Evolutionary conservation across 768 basidiomycete genomes (phyloP).

Genomic region (Brasilioporus rufonigricans): DNA sequence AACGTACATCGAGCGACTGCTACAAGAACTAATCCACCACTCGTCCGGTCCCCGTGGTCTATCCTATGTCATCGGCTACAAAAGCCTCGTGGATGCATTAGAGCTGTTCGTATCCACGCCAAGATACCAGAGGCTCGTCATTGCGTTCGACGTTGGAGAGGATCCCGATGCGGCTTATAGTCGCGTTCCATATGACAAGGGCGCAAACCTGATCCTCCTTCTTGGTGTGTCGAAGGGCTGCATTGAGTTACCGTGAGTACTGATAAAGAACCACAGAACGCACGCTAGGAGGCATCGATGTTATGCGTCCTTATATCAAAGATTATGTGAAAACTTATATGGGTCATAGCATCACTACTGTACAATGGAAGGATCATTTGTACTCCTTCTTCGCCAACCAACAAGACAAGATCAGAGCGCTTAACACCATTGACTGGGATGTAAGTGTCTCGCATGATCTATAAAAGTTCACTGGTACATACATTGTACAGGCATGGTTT

Average conservation of each 20-base stretch:
- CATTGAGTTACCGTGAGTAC: not conserved
- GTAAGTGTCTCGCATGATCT: conserved; percentile 32
- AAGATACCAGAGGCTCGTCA: conserved; percentile 74
- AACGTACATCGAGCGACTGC: conserved; percentile 84
- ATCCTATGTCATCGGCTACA: conserved; percentile 73
- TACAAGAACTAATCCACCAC: conserved; percentile 68
- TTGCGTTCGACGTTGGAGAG: conserved; percentile 68
- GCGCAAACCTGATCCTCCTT: conserved; percentile 84
- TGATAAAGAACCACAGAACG: conserved; percentile 35
- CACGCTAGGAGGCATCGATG: conserved; percentile 53
- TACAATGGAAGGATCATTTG: conserved; percentile 56
- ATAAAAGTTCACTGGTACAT: not conserved
- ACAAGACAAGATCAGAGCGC: conserved; percentile 42
- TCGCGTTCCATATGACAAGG: conserved; percentile 83
- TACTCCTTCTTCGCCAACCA: conserved; percentile 43
- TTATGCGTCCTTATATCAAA: conserved; percentile 53
- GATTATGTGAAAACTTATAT: conserved; percentile 55
- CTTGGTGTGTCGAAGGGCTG: conserved; percentile 48
- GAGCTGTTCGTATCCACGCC: conserved; percentile 56
- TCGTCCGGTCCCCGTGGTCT: conserved; percentile 78
- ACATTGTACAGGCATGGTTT: conserved; percentile 47
- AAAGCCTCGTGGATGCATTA: conserved; percentile 67
- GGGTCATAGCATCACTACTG: conserved; percentile 55
- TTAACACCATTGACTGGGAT: conserved; percentile 55
- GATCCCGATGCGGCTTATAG: conserved; percentile 79